These are phyloP conservation scores for Triticum monococcum DNA, from an alignment of 176 grass and related monocot species.

Conservation along the genomic window DNA sequence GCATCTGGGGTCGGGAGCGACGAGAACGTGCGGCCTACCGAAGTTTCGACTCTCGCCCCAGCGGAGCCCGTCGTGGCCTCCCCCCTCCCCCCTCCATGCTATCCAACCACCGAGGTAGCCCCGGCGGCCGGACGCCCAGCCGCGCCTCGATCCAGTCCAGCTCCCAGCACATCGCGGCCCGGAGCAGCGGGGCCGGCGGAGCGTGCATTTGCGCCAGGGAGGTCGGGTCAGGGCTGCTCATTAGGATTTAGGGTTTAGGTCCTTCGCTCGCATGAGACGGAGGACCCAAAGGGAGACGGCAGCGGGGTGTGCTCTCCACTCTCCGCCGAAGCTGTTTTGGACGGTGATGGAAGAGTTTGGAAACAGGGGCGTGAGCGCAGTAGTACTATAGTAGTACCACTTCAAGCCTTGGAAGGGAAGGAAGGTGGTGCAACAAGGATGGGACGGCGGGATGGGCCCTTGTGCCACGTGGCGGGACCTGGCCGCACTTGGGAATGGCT, in stretches of 20 bases:
- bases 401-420: too few relatives aligned
- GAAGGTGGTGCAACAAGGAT: too few relatives aligned
- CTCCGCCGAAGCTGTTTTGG: background rate
- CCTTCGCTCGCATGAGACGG: background rate
- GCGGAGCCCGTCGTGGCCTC: too few relatives aligned
- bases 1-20: too few relatives aligned
- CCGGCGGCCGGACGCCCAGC: background rate
- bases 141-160: background rate
- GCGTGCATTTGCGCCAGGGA: background rate
- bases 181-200: background rate
- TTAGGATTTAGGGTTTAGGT: background rate
- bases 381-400: too few relatives aligned
- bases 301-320: background rate
- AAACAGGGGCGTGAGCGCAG: background rate
- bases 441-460: too few relatives aligned
- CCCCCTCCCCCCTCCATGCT: too few relatives aligned
- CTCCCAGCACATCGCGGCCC: background rate
- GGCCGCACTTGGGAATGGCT: too few relatives aligned
- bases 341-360: background rate
- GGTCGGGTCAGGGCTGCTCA: background rate
- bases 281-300: background rate
- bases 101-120: too few relatives aligned
- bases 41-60: too few relatives aligned
- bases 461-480: too few relatives aligned
- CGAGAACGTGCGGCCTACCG: too few relatives aligned